Evolutionary conservation across 2,329 filamentous ascomycete genomes (phyloP).

Genomic region (Colletotrichum somersetense): DNA sequence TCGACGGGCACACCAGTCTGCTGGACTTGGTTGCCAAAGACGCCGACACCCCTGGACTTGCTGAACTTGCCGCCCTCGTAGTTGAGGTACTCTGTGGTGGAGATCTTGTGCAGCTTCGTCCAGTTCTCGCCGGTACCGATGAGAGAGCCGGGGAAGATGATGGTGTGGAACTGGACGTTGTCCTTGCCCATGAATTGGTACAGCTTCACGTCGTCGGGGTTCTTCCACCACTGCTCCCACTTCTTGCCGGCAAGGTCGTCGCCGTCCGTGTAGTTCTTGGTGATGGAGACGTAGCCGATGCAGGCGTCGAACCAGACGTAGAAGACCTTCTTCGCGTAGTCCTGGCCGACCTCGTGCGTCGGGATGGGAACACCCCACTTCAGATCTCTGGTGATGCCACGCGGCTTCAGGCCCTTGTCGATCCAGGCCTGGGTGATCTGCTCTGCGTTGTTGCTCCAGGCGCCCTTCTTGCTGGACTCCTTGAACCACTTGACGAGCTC

Average conservation of each 20-base stretch:
- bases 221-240: constrained; percentile 96
- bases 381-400: constrained; percentile 92
- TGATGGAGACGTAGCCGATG: constrained; percentile 87
- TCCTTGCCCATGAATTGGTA: constrained; percentile 93
- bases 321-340: constrained; percentile 77
- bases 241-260: constrained; percentile 65
- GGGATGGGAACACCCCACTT: constrained; percentile 83
- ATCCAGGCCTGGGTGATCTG: constrained; percentile 86
- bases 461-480: constrained; percentile 78
- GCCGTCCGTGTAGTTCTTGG: constrained; percentile 82
- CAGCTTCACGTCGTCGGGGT: constrained; percentile 86
- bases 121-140: constrained; percentile 87
- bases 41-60: constrained; percentile 89
- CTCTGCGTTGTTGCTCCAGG: constrained; percentile 81
- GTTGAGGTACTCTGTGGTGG: constrained; percentile 88
- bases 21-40: constrained; percentile 91
- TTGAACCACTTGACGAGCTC: constrained; percentile 83
- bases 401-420: constrained; percentile 84
- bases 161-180: constrained; percentile 81
- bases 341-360: constrained; percentile 61
- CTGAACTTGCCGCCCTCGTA: constrained; percentile 93
- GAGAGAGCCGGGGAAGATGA: constrained; percentile 91
- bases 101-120: constrained; percentile 91
- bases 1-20: constrained; percentile 87
- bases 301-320: constrained; percentile 70